Evolutionary conservation across 345 rosid species (phyloP).

Genomic region (Camelina sativa): DNA sequence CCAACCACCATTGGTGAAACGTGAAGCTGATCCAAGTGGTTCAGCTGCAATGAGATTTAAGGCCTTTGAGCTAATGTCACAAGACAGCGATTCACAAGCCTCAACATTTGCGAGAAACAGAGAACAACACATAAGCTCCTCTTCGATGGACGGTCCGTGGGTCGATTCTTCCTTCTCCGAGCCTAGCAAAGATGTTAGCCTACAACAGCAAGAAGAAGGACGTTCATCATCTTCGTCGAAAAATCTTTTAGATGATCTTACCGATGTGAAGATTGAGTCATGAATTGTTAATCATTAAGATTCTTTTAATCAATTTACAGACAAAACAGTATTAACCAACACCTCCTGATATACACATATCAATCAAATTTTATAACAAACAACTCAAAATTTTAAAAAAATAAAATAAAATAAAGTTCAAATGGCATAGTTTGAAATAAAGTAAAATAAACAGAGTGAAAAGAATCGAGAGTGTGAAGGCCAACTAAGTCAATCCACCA

Average conservation of each 20-base stretch:
- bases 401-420: too few species aligned
- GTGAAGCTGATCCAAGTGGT: slow-evolving; percentile 43
- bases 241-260: slow-evolving; percentile 36
- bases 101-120: slow-evolving; percentile 53
- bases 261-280: slow-evolving; percentile 37
- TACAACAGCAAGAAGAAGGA: not conserved
- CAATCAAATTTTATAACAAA: too few species aligned
- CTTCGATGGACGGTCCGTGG: slow-evolving; percentile 76
- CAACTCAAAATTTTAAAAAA: too few species aligned
- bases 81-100: slow-evolving; percentile 61
- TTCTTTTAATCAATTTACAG: not conserved
- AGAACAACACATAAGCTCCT: slow-evolving; percentile 40
- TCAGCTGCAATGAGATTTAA: slow-evolving; percentile 70
- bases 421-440: too few species aligned
- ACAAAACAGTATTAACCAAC: too few species aligned
- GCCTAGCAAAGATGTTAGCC: slow-evolving; percentile 46
- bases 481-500: too few species aligned
- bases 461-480: too few species aligned
- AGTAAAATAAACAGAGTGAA: too few species aligned
- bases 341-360: too few species aligned
- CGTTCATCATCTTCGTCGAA: slow-evolving; percentile 33
- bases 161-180: slow-evolving; percentile 56
- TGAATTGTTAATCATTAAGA: not conserved
- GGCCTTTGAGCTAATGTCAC: slow-evolving; percentile 72
- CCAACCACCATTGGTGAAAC: slow-evolving; percentile 74